Evolutionary conservation across 768 basidiomycete species (phyloP), one percentile per base, ranked within the genome.

Genomic region (Xerocomellus intermedius): DNA sequence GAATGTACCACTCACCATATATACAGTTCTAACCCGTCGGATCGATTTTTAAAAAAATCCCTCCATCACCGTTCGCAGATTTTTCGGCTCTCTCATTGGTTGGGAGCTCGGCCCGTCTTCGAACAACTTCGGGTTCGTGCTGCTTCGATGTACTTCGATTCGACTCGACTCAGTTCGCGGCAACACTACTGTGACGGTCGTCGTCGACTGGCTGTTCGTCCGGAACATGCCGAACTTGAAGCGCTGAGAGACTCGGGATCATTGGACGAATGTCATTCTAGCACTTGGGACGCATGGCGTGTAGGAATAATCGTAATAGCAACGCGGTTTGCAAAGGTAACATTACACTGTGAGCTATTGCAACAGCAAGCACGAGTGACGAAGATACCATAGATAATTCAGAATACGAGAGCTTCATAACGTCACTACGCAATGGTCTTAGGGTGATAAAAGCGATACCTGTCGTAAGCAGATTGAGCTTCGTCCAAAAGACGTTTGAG

Each of bases 401-500:
- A 13, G 24, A 36, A 14, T 13, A 26, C 14, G 6, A 21, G n/a
- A n/a, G 21, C 10, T 7, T 13, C 12, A 37, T 10, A 13, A 38
- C 19, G 7, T 35, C 0, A 14, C 17, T 24, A 56, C 16, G 8
- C 30, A 4, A 14, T 32, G 4, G 17, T 24, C 4, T 46, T 14
- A 4, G 13, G 5, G 17, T 32, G 9, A 42, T 17, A 22, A 38
- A 8, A 51, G 13, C 1, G 35, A 38, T 35, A 50, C 12, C 3
- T 52, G 4, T 47, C 22, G 9, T 52, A 48, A 17, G 52, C 58
- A 38, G 14, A 30, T 35, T 63, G 58, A 6, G 62, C 62, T 35
- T 64, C 48, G 0, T 58, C 53, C 42, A 64, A 50, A 13, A 54
- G 48, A 50, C 10, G 4, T 43, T 52, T 39, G 42, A 64, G 58